A percentile compares a stretch with the other conserved stretches of the same genome.
Evolutionary conservation across 2,329 filamentous ascomycete species (phyloP).

Genomic region (Fusarium avenaceum): DNA sequence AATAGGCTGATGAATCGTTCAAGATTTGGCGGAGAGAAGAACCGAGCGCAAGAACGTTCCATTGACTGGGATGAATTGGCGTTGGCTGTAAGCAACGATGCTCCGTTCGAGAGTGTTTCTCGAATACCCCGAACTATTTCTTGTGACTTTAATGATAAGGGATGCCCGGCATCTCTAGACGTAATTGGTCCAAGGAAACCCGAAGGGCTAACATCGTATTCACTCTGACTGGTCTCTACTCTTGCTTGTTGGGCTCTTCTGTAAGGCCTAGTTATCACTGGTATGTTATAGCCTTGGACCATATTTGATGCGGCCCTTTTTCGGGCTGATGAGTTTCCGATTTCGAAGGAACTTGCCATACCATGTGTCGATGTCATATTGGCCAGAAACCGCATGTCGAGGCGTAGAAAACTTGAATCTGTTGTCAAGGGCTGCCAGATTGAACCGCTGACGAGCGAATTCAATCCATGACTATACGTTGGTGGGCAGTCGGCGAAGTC

Average conservation of each 20-base stretch:
- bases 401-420: background rate
- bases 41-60: constrained; percentile 7
- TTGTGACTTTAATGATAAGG: background rate
- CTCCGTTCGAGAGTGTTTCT: no score
- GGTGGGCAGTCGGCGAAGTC: no score
- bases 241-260: no score
- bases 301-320: background rate
- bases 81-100: no score
- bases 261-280: no score
- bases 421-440: no score
- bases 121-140: background rate
- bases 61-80: background rate
- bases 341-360: constrained; percentile 21
- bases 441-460: no score
- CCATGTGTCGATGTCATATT: constrained; percentile 19
- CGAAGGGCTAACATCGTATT: no score
- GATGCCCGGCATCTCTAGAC: no score
- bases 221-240: no score
- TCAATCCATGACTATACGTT: no score
- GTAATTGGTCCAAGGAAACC: no score
- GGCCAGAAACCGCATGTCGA: constrained; percentile 14
- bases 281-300: background rate
- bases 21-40: constrained; percentile 31
- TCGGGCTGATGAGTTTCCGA: background rate
- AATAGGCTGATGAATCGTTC: constrained; percentile 19